Conservation (phyloP, 2,329 filamentous ascomycete genomes). For the Pestalotiopsis sp. region DNA sequence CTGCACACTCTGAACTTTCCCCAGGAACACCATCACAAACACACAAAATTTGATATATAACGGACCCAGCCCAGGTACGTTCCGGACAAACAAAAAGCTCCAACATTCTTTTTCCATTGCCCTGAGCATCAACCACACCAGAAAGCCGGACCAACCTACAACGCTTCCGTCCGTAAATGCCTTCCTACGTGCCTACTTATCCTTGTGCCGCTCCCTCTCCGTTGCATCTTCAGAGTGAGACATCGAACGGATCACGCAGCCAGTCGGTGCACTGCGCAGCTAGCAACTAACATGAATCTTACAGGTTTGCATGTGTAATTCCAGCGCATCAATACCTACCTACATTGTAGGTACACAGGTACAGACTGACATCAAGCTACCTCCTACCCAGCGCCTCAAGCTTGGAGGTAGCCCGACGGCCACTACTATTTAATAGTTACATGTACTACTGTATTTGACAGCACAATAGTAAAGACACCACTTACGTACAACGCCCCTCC, state of each 20-base stretch:
- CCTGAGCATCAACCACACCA: background rate
- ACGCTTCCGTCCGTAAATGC: background rate
- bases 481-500: background rate
- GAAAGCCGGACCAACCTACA: background rate
- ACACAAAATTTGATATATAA: background rate
- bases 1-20: background rate
- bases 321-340: background rate
- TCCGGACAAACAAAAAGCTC: background rate
- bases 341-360: background rate
- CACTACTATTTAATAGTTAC: no score
- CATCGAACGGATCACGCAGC: background rate
- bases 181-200: background rate
- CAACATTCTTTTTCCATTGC: background rate
- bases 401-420: no score
- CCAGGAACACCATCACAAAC: background rate
- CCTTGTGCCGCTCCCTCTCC: background rate
- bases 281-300: background rate
- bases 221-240: background rate
- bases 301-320: background rate
- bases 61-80: background rate
- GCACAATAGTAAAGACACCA: background rate
- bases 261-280: background rate
- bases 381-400: background rate
- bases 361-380: background rate
- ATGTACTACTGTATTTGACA: background rate